These are phyloP conservation scores for Xylariaceae sp. DNA, from an alignment of 2,329 filamentous ascomycete species.

Conservation along the genomic window DNA sequence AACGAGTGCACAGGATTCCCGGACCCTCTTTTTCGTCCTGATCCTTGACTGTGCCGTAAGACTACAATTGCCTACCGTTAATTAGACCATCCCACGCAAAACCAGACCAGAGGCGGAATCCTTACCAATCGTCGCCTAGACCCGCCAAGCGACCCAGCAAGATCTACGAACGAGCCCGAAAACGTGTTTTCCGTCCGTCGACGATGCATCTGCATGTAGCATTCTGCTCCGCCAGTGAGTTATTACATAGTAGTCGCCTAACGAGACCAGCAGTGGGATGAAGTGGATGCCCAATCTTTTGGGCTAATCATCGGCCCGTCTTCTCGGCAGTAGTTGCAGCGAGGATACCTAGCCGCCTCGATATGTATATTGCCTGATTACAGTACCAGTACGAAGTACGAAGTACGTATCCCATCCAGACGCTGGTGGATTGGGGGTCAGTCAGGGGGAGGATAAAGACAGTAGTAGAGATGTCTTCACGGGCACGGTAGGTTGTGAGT, in stretches of 20 bases:
- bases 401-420: not conserved
- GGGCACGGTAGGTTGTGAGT: not conserved
- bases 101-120: not conserved
- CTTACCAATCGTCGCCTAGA: constrained; percentile 1
- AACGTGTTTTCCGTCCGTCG: constrained; percentile 9
- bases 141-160: not conserved
- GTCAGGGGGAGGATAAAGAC: too few species aligned
- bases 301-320: constrained; percentile 19
- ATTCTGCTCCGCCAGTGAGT: not conserved
- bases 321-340: constrained; percentile 16
- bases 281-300: constrained; percentile 3
- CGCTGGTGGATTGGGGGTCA: not conserved
- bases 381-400: too few species aligned
- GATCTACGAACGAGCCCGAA: constrained; percentile 6
- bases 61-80: not conserved
- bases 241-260: not conserved
- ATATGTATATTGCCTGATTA: not conserved
- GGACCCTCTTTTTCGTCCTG: too few species aligned
- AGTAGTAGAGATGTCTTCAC: not conserved
- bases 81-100: not conserved
- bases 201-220: constrained; percentile 1
- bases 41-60: not conserved
- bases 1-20: too few species aligned
- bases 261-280: not conserved
- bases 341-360: constrained; percentile 11